phyloP scores from a whole-genome alignment of 2,329 filamentous ascomycete species.

The Xylaria arbuscula region DNA sequence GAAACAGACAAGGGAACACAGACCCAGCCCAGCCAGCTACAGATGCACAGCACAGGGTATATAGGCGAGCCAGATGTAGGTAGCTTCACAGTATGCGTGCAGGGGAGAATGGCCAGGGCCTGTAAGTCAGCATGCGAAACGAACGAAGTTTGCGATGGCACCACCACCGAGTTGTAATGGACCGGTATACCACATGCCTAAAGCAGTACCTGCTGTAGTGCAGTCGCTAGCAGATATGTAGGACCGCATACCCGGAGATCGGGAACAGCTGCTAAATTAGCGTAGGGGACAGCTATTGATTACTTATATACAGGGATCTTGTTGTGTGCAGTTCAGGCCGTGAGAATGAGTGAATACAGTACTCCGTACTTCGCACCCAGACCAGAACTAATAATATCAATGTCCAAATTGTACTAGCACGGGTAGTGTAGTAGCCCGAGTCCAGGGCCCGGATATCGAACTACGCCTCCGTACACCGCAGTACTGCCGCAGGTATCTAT shows the following conservation, averaged over 20 bases:
- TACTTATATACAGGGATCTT: constrained; percentile 1
- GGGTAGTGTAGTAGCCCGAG: too few species aligned
- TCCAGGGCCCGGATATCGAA: too few species aligned
- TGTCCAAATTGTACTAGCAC: too few species aligned
- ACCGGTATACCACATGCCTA: not conserved
- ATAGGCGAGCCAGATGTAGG: too few species aligned
- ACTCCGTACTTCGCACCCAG: too few species aligned
- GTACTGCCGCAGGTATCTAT: too few species aligned
- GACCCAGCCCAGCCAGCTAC: constrained; percentile 15
- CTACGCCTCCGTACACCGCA: too few species aligned
- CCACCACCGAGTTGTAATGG: not conserved
- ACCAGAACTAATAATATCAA: too few species aligned
- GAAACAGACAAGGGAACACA: constrained; percentile 18
- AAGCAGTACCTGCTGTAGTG: not conserved
- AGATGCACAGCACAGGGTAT: constrained; percentile 10
- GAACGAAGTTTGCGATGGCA: not conserved
- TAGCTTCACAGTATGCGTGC: too few species aligned
- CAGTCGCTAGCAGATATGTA: not conserved
- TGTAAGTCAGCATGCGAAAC: not conserved
- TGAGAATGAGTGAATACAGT: too few species aligned
- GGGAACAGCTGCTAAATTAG: not conserved
- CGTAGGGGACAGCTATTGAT: not conserved
- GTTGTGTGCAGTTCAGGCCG: too few species aligned
- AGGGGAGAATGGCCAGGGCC: not conserved
- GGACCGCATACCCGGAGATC: not conserved